Evolutionary conservation across 202 grass and related monocot species (phyloP).

Genomic region (Tripidium arundinaceum): DNA sequence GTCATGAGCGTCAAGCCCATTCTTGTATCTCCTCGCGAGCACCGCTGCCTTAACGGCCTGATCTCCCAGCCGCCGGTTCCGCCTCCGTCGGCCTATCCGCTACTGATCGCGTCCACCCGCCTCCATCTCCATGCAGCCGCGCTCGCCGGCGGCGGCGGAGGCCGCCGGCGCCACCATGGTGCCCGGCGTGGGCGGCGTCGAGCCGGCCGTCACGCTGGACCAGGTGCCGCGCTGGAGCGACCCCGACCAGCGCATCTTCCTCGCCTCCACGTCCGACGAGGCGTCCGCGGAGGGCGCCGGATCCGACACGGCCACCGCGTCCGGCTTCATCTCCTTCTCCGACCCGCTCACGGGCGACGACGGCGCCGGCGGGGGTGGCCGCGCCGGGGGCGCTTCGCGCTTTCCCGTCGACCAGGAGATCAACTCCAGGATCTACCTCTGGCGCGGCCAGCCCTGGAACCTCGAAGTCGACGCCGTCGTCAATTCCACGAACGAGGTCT

Average conservation of each 20-base stretch:
- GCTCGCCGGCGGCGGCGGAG: not conserved
- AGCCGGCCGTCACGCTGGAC: conserved; percentile 69
- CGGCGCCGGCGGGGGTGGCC: not conserved
- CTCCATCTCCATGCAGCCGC: conserved; percentile 26
- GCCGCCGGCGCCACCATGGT: not conserved
- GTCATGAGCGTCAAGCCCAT: not conserved
- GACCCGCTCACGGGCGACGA: conserved; percentile 51
- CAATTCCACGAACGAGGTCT: conserved; percentile 90
- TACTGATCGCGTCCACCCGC: not conserved
- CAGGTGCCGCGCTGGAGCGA: conserved; percentile 93
- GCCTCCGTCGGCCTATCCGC: not conserved
- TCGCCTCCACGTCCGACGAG: not conserved
- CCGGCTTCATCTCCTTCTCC: conserved; percentile 44
- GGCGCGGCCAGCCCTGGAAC: conserved; percentile 74
- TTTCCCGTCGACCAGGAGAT: conserved; percentile 84
- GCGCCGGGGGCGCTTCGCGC: conserved; percentile 25
- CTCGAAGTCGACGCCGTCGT: conserved; percentile 82
- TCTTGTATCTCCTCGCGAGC: not conserved
- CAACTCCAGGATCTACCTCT: conserved; percentile 84
- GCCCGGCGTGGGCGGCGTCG: conserved; percentile 49
- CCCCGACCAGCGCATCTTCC: conserved; percentile 51
- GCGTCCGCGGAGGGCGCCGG: not conserved
- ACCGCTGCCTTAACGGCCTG: conserved; percentile 25
- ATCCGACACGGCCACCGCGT: conserved; percentile 17
- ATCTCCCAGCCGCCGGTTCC: conserved; percentile 4